Conservation (phyloP, 176 grass and related monocot genomes). For the Oryza rufipogon region DNA sequence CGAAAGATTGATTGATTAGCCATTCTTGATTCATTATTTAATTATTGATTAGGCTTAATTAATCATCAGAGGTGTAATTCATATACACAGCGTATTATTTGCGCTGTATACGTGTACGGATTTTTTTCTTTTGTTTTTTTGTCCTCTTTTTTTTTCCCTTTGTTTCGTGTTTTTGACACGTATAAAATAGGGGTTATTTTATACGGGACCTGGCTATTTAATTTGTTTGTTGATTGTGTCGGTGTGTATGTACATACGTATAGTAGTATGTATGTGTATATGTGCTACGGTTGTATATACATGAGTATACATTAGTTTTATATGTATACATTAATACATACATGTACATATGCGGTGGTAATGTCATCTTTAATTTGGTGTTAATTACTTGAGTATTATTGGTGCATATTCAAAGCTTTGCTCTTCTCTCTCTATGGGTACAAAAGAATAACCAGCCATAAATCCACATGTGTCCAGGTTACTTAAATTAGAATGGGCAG, state of each 20-base stretch:
- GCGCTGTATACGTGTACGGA: not conserved
- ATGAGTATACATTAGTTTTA: slow-evolving; percentile 14
- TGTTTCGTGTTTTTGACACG: not conserved
- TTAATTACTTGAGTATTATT: no score
- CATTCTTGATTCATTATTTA: not conserved
- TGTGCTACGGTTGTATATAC: not conserved
- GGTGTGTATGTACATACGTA: no score
- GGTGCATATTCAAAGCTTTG: no score
- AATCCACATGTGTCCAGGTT: no score
- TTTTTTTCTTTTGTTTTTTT: not conserved
- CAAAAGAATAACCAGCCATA: no score
- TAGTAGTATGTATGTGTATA: not conserved
- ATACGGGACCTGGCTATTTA: no score
- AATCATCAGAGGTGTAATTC: not conserved
- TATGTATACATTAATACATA: not conserved
- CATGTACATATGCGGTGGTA: not conserved
- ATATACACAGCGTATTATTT: not conserved
- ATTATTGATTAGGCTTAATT: not conserved
- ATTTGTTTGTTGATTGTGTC: no score
- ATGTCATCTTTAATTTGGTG: no score
- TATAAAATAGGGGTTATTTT: not conserved
- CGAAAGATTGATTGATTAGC: slow-evolving; percentile 13
- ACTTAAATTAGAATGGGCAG: no score
- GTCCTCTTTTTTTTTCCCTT: not conserved
- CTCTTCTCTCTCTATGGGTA: no score